Conservation (phyloP, 1,284 basidiomycete genomes). For the Exobasidium cylindrosporum region DNA sequence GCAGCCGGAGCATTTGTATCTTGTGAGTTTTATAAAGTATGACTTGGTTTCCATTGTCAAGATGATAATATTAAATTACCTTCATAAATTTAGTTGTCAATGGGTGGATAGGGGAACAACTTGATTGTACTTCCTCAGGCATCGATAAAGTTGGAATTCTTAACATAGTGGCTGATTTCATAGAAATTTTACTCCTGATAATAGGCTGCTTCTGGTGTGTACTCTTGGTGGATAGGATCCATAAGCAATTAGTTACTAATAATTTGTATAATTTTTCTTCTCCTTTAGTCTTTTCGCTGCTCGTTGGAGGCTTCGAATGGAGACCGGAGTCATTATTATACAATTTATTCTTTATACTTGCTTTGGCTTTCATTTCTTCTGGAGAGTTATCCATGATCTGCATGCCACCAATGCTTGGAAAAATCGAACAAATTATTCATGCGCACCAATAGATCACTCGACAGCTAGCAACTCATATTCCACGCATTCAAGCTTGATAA, state of each 20-base stretch:
- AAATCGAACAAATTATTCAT: background rate
- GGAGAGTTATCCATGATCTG: conserved; percentile 8
- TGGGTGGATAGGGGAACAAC: background rate
- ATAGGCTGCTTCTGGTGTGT: conserved; percentile 8
- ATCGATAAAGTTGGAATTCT: background rate
- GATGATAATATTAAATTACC: background rate
- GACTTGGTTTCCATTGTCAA: background rate
- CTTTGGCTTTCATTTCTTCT: conserved; percentile 21
- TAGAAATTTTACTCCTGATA: conserved; percentile 5
- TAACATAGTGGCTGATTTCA: conserved; percentile 7
- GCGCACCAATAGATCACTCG: background rate
- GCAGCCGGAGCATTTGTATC: background rate
- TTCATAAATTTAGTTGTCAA: conserved; percentile 2
- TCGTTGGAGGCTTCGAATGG: conserved; percentile 5
- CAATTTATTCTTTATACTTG: conserved; percentile 16
- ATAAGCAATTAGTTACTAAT: no score
- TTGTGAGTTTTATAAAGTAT: conserved; percentile 3
- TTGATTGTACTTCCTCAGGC: background rate
- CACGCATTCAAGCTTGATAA: background rate
- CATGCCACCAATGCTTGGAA: background rate
- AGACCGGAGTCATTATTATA: background rate
- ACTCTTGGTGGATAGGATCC: no score
- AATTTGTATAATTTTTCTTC: no score
- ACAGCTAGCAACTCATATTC: background rate
- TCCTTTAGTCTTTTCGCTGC: background rate